Percentiles rank a stretch among this genome's conserved stretches.
These are phyloP conservation scores for Rhizopogon vinicolor DNA, from an alignment of 768 basidiomycete genomes.

Conservation along the genomic window DNA sequence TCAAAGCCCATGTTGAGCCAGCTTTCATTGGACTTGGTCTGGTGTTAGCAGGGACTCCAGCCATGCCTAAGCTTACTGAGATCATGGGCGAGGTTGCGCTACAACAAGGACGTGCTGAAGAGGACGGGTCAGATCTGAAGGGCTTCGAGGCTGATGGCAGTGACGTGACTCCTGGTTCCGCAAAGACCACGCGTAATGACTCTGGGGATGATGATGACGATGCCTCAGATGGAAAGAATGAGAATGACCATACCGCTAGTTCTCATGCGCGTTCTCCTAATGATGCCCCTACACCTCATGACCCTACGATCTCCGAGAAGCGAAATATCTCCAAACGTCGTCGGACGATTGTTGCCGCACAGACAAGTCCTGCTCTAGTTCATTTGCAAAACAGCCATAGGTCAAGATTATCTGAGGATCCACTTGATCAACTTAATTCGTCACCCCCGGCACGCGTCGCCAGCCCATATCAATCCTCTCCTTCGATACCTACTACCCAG, in stretches of 20 bases:
- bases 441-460: conserved; percentile 29
- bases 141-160: conserved; percentile 46
- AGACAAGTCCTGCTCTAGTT: conserved; percentile 70
- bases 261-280: conserved; percentile 3
- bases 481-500: conserved; percentile 51
- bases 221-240: conserved; percentile 37
- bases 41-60: conserved; percentile 71
- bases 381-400: conserved; percentile 49
- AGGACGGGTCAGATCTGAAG: conserved; percentile 45
- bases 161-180: conserved; percentile 29
- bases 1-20: conserved; percentile 70
- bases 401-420: conserved; percentile 65
- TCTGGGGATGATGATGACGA: conserved; percentile 38
- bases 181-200: conserved; percentile 12
- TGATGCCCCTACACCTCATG: conserved; percentile 11
- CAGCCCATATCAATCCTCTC: conserved; percentile 66
- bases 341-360: conserved; percentile 57
- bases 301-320: conserved; percentile 3
- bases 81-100: conserved; percentile 79
- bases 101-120: conserved; percentile 81
- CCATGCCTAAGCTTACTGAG: conserved; percentile 69
- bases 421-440: conserved; percentile 62
- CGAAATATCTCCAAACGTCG: conserved; percentile 27
- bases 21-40: conserved; percentile 83
- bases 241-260: conserved; percentile 19